phyloP scores from a whole-genome alignment of 2,329 filamentous ascomycete species.

The Pseudogymnoascus destructans region DNA sequence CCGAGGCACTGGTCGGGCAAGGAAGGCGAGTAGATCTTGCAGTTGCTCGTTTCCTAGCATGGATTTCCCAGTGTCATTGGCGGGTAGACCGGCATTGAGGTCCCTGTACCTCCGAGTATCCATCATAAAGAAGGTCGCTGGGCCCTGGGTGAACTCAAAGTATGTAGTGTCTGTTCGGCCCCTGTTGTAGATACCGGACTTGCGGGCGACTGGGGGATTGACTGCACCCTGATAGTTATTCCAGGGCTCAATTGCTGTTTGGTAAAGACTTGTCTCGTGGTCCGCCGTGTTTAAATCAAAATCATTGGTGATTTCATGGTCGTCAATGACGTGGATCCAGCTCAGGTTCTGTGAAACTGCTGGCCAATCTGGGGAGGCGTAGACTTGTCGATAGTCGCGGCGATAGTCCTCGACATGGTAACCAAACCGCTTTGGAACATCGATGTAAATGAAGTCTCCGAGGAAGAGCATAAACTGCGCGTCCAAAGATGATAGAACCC shows the following conservation, averaged over 20 bases:
- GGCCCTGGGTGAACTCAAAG: slow-evolving; percentile 80
- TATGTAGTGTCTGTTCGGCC: slow-evolving; percentile 53
- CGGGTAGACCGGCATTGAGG: slow-evolving; percentile 45
- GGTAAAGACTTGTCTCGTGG: background rate
- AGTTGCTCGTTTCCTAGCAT: slow-evolving; percentile 79
- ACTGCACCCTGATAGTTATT: slow-evolving; percentile 70
- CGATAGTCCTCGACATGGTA: slow-evolving; percentile 63
- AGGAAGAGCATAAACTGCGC: slow-evolving; percentile 73
- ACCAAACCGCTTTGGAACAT: slow-evolving; percentile 73
- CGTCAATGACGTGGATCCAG: slow-evolving; percentile 94
- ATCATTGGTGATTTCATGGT: slow-evolving; percentile 93
- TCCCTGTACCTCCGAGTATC: slow-evolving; percentile 83
- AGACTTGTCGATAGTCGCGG: slow-evolving; percentile 88
- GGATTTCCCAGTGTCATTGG: slow-evolving; percentile 55
- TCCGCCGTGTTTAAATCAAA: slow-evolving; percentile 68
- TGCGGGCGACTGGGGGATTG: slow-evolving; percentile 62
- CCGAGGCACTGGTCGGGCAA: slow-evolving; percentile 55
- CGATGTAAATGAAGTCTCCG: slow-evolving; percentile 81
- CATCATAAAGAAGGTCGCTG: slow-evolving; percentile 86
- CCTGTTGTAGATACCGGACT: slow-evolving; percentile 31
- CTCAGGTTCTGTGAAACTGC: slow-evolving; percentile 65
- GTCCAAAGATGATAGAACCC: slow-evolving; percentile 56
- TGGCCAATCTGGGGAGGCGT: slow-evolving; percentile 85
- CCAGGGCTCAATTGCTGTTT: slow-evolving; percentile 43
- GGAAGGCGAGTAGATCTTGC: slow-evolving; percentile 63